A percentile compares a stretch with the other conserved stretches of the same genome.
Conservation (phyloP, 257 asterid genomes). For the Ligustrum vulgare region DNA sequence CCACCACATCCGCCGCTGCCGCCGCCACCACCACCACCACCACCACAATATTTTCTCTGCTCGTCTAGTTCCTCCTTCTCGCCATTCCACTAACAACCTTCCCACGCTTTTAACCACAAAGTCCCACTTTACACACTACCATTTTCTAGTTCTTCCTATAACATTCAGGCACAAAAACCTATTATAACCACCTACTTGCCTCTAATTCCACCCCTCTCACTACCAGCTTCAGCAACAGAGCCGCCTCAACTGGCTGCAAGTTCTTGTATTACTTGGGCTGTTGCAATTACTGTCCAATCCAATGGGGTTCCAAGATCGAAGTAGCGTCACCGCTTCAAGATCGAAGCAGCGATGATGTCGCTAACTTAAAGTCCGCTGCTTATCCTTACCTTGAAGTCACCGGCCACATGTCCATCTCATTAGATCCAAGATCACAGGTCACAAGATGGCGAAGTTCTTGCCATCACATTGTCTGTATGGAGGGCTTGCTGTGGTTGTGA, state of each 20-base stretch:
- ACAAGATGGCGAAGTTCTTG: too few species aligned
- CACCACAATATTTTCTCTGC: neutral
- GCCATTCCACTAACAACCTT: neutral
- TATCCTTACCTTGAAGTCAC: too few species aligned
- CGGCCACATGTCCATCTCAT: too few species aligned
- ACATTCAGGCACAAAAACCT: neutral
- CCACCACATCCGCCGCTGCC: too few species aligned
- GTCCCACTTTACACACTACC: neutral
- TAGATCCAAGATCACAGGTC: too few species aligned
- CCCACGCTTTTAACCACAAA: neutral
- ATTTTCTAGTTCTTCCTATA: neutral
- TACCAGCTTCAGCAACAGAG: neutral
- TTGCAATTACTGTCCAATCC: neutral
- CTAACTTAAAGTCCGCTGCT: too few species aligned
- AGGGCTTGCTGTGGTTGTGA: too few species aligned
- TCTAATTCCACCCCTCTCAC: conserved; percentile 17
- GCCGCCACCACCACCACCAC: neutral
- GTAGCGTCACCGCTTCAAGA: too few species aligned
- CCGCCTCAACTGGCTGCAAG: neutral
- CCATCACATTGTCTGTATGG: too few species aligned
- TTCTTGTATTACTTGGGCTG: neutral
- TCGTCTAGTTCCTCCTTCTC: neutral
- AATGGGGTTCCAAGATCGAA: neutral
- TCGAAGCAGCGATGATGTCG: too few species aligned
- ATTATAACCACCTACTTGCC: conserved; percentile 2